These are phyloP conservation scores for Ceratocystis destructans DNA, from an alignment of 2,329 filamentous ascomycete genomes.

Conservation along the genomic window DNA sequence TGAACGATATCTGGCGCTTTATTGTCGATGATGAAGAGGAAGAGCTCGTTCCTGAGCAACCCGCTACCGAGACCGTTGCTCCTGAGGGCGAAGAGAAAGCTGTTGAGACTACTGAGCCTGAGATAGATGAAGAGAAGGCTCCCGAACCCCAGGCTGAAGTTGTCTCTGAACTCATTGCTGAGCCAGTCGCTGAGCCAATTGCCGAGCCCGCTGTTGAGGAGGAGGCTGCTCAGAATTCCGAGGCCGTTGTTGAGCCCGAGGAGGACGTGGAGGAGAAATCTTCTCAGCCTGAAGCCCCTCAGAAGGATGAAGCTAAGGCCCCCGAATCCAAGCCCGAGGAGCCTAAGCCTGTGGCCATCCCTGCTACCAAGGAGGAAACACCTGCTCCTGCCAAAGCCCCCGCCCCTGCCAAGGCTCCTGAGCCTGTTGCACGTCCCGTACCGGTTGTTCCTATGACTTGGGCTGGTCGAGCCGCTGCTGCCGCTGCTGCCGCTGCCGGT, in stretches of 20 bases:
- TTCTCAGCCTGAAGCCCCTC: slow-evolving; percentile 12
- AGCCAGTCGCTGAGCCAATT: slow-evolving; percentile 23
- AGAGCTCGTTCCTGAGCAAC: slow-evolving; percentile 24
- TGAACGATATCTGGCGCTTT: slow-evolving; percentile 96
- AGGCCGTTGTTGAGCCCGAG: slow-evolving; percentile 48
- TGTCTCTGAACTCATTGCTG: slow-evolving; percentile 12
- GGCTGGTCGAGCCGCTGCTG: slow-evolving; percentile 54
- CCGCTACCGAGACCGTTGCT: slow-evolving; percentile 26
- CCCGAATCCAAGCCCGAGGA: slow-evolving; percentile 10
- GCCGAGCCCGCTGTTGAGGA: slow-evolving; percentile 43
- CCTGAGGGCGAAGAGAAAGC: slow-evolving; percentile 24
- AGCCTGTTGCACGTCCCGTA: slow-evolving; percentile 37
- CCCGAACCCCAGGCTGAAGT: slow-evolving; percentile 30
- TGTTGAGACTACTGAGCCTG: slow-evolving; percentile 24
- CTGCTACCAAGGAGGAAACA: slow-evolving; percentile 46
- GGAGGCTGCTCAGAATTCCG: slow-evolving; percentile 42
- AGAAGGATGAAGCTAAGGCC: slow-evolving; percentile 10
- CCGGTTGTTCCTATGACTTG: slow-evolving; percentile 55
- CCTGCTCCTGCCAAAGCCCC: slow-evolving; percentile 32
- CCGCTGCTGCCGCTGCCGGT: slow-evolving; percentile 25
- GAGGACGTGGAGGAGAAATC: slow-evolving; percentile 38
- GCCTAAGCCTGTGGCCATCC: slow-evolving; percentile 24
- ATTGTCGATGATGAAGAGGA: slow-evolving; percentile 62
- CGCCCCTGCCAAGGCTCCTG: slow-evolving; percentile 36
- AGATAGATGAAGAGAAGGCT: slow-evolving; percentile 25